phyloP scores from a whole-genome alignment of 345 rosid species.

The Aurinia saxatilis region DNA sequence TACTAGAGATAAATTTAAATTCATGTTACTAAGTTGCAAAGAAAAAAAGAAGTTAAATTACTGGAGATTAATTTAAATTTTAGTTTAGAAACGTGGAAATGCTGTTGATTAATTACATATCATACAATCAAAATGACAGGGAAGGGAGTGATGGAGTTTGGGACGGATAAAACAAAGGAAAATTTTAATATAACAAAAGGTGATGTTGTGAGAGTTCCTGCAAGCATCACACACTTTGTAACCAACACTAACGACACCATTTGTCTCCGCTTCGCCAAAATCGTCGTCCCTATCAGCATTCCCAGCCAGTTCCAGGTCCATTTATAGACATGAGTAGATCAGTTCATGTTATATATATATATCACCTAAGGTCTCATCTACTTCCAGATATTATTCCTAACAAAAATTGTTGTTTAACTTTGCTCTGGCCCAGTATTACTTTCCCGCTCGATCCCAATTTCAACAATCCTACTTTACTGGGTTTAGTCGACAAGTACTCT shows the following conservation, averaged over 20 bases:
- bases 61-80: no score
- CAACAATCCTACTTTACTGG: slow-evolving; percentile 35
- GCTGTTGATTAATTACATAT: no score
- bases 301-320: slow-evolving; percentile 35
- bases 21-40: no score
- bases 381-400: no score
- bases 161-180: slow-evolving; percentile 26
- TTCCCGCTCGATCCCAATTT: slow-evolving; percentile 25
- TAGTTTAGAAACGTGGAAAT: no score
- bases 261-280: slow-evolving; percentile 27
- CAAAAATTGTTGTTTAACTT: neutral
- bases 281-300: slow-evolving; percentile 26
- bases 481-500: slow-evolving; percentile 36
- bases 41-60: no score
- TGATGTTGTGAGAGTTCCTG: slow-evolving; percentile 34
- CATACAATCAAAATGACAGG: slow-evolving; percentile 19
- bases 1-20: no score
- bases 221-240: slow-evolving; percentile 29
- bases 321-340: neutral
- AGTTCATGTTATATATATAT: no score
- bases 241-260: slow-evolving; percentile 27
- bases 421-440: slow-evolving; percentile 19
- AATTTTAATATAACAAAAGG: slow-evolving; percentile 31
- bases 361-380: no score
- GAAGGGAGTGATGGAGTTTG: slow-evolving; percentile 26